Base-by-base conservation (phyloP, 495 filamentous ascomycete genomes). In the Penicillium alfredii region DNA sequence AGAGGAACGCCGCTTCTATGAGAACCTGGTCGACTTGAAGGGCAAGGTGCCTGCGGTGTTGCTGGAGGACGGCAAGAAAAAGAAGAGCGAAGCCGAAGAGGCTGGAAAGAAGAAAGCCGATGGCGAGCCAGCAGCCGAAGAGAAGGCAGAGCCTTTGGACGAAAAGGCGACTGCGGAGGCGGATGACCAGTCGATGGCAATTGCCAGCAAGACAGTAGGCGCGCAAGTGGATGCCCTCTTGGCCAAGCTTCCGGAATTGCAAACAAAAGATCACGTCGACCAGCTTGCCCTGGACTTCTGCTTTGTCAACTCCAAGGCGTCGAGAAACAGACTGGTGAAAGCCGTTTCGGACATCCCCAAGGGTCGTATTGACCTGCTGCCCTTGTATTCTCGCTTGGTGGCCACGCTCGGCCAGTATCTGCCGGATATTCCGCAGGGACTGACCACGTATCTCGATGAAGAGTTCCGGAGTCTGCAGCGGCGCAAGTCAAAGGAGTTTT, bases 271-370 rank as follows among this genome's bases (percentile, higher is more conserved):
- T 34, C 73, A 80, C 34, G 84, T 96, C 38, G 92, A 99, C 53
- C 79, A 95, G 57, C 76, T 82, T 24, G 90, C 93, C 8, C 78
- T 94, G 33, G 90, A 96, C 53, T 99, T 99, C 51, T 97, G 92
- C 61, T 96, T 95, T 46, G 71, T 99, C 44, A 99, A 99, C 56
- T 97, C 93, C 0, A 99, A 99, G 57, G 92, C 92, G 7, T 97
- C 93, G 3, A 76, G 92, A 23, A 97, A 99, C 59, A 73, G 92
- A 19, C 75, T 99, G 7, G 74, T 94, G 60, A 96, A 96, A 61
- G 85, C 87, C 17, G 69, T 97, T 11, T 88, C 93, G 33, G 92
- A 99, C 45, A 80, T 96, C 22, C 93, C 92, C 10, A 94, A 92
- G 58, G 88, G 88, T 25, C 86, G 92, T 13, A 77, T 83, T 20